These are phyloP conservation scores for Plasmodium inui DNA, from an alignment of 169 alveolate genomes.

Conservation along the genomic window DNA sequence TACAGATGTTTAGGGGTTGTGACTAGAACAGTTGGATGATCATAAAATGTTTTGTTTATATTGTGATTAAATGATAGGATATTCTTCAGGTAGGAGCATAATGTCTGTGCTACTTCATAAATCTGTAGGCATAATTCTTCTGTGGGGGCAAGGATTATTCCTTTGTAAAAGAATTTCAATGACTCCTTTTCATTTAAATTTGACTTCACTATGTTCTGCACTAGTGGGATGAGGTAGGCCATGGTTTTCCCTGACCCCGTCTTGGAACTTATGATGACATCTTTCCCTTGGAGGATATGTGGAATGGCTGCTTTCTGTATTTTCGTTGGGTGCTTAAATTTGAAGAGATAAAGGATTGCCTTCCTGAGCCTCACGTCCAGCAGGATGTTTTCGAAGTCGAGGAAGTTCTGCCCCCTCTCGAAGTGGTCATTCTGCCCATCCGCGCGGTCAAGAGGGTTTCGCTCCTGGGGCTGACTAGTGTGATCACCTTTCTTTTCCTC, in stretches of 20 bases:
- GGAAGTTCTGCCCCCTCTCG: slow-evolving; percentile 30
- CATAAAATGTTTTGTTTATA: slow-evolving; percentile 42
- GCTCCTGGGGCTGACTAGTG: too few species aligned
- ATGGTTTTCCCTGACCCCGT: slow-evolving; percentile 87
- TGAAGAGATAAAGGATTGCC: slow-evolving; percentile 40
- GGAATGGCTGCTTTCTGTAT: slow-evolving; percentile 77
- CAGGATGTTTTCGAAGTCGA: slow-evolving; percentile 36
- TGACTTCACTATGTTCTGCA: slow-evolving; percentile 56
- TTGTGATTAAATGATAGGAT: slow-evolving; percentile 69
- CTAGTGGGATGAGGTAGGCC: slow-evolving; percentile 83
- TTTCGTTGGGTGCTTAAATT: slow-evolving; percentile 35
- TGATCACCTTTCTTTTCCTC: background rate
- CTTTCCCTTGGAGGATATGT: slow-evolving; percentile 79
- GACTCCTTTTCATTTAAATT: slow-evolving; percentile 37
- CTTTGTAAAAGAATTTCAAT: slow-evolving; percentile 68
- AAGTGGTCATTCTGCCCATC: slow-evolving; percentile 8
- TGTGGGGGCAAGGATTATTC: slow-evolving; percentile 82
- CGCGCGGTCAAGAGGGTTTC: background rate
- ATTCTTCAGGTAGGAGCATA: slow-evolving; percentile 57
- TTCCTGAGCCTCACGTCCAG: slow-evolving; percentile 65
- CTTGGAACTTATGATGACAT: slow-evolving; percentile 80
- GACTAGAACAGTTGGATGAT: slow-evolving; percentile 76
- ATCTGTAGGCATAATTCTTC: slow-evolving; percentile 80
- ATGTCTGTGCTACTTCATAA: slow-evolving; percentile 49
- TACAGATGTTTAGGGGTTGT: slow-evolving; percentile 76